A percentile compares a stretch with the other conserved stretches of the same genome.
Conservation (phyloP, 164 flowering plant species). For the Aristolochia fimbriata region DNA sequence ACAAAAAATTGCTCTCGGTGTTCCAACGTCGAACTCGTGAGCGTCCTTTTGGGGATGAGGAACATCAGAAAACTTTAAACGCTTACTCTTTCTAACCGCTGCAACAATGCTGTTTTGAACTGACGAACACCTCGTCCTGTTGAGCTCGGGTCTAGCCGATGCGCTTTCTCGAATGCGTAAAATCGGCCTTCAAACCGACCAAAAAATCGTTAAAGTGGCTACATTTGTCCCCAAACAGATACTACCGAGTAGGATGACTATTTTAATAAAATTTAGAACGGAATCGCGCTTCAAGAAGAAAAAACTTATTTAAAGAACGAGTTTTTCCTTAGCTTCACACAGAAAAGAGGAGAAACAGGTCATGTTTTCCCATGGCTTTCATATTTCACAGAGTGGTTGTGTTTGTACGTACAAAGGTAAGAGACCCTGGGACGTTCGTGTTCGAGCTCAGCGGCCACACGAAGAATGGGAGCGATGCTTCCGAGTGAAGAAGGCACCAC, state of each 20-base stretch:
- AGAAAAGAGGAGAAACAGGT: not conserved
- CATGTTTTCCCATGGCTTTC: not conserved
- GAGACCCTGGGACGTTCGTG: constrained; percentile 84
- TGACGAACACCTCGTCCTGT: constrained; percentile 96
- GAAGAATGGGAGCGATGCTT: constrained; percentile 77
- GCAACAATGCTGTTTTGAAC: constrained; percentile 76
- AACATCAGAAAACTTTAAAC: too few relatives aligned
- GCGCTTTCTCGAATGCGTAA: constrained; percentile 94
- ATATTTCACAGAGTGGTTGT: too few relatives aligned
- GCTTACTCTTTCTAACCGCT: constrained; percentile 73
- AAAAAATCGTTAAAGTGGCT: not conserved
- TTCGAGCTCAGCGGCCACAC: constrained; percentile 85
- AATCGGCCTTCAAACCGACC: constrained; percentile 57
- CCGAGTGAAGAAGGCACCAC: constrained; percentile 87
- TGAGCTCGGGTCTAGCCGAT: constrained; percentile 75
- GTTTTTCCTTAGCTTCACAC: too few relatives aligned
- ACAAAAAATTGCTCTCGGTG: not conserved
- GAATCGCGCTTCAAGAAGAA: not conserved
- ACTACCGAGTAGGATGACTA: too few relatives aligned
- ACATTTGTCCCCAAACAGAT: too few relatives aligned
- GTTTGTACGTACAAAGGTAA: constrained; percentile 58
- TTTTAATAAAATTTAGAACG: too few relatives aligned
- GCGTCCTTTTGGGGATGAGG: not conserved
- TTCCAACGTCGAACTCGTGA: not conserved
- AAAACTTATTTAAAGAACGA: not conserved